Evolutionary conservation across 768 basidiomycete species (phyloP), one percentile per base, ranked within the genome.

Genomic region (Calocybe cyanea): DNA sequence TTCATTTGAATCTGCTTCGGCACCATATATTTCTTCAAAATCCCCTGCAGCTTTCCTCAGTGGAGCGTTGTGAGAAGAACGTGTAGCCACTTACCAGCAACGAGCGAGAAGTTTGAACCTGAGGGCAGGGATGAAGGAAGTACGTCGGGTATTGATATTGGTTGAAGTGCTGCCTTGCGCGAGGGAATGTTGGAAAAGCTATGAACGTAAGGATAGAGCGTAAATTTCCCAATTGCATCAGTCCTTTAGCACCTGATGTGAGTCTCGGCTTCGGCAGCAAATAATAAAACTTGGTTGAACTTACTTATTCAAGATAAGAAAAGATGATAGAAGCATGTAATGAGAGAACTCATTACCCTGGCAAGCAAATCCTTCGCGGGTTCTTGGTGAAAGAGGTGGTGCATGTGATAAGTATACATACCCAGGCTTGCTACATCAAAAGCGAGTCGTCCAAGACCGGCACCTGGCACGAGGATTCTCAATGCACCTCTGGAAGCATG

Each of bases 281-380:
- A 35, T 13, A 24, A 24, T 35, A n/a, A 37, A 14, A 36, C 39
- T 31, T 38, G 28, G 18, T 13, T 40, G 41, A 38, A 36, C 76
- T 8, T 55, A 92, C 92, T 77, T 77, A 60, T 97, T 98, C 39
- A 97, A 70, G 15, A 96, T 81, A 61, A 87, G 88, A 59, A 84
- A 85, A 3, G 94, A 96, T 2, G 87, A 73, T 4, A 97, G 79
- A 10, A 98, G 76, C 92, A 94, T 95, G 64, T 91, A 92, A 53
- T 94, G 87, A 24, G 90, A 92, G 61, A 96, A 96, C 64, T 98
- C 94, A 60, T 96, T 96, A 17, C 88, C 93, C 63, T 95, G 93
- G 52, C 87, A 92, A 1, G 86, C 67, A 55, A 92, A 97, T 3
- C 93, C 93, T 92, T 50, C 31, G 20, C 33, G 25, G 14, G 50